These are phyloP conservation scores for Combretum micranthum DNA, from an alignment of 345 rosid genomes.

Conservation along the genomic window DNA sequence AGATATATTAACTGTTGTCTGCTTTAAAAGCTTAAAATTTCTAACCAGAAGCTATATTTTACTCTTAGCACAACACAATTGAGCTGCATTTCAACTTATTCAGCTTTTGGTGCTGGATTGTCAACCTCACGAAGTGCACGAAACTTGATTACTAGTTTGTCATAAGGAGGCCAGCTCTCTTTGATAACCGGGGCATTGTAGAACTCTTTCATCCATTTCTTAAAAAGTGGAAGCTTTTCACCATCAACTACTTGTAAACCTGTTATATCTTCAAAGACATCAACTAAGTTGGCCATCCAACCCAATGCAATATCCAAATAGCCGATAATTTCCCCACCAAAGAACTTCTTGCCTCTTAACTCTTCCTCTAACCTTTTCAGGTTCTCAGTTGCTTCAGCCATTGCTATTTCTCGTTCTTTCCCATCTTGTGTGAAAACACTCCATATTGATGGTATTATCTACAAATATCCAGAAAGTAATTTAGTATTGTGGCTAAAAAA, in stretches of 20 bases:
- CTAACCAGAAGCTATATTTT: too few relatives aligned
- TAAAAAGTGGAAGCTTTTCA: constrained; percentile 5
- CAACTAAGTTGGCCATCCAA: constrained; percentile 7
- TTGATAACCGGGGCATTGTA: neutral
- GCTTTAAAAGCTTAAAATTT: too few relatives aligned
- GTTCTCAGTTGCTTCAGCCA: neutral
- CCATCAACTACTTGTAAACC: constrained; percentile 1
- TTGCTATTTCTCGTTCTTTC: constrained; percentile 6
- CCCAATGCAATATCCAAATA: constrained; percentile 11
- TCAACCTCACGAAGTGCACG: too few relatives aligned
- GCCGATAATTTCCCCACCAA: constrained; percentile 7
- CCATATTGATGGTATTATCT: constrained; percentile 6
- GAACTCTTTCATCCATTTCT: constrained; percentile 6
- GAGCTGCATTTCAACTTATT: too few relatives aligned
- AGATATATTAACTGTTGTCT: too few relatives aligned
- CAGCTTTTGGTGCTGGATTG: too few relatives aligned
- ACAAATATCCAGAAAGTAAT: neutral
- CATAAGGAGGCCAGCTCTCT: constrained; percentile 10
- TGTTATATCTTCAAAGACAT: constrained; percentile 6
- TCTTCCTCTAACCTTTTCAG: constrained; percentile 7
- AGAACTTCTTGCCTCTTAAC: constrained; percentile 11
- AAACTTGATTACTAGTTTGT: constrained; percentile 1
- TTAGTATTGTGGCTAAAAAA: too few relatives aligned
- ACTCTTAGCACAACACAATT: too few relatives aligned
- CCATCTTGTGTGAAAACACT: neutral